Percentiles rank a stretch among this genome's conserved stretches.
These are phyloP conservation scores for Lichtheimia ornata DNA, from an alignment of 371 early-diverging fungal species.

Conservation along the genomic window DNA sequence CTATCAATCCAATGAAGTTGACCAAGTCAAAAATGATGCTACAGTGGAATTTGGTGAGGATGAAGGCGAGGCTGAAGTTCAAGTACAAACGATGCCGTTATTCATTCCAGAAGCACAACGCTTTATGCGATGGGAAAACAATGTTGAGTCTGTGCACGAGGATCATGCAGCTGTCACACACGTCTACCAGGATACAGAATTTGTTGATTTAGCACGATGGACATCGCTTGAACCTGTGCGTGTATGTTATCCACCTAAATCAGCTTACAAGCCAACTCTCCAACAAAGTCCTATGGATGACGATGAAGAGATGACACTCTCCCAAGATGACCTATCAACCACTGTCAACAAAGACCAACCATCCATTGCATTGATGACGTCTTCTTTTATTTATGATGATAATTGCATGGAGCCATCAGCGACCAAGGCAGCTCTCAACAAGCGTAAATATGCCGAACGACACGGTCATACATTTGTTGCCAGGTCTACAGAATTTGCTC, in stretches of 20 bases:
- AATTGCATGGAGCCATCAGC: constrained; percentile 65
- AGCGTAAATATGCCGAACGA: constrained; percentile 55
- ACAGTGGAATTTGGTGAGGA: constrained; percentile 17
- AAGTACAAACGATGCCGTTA: constrained; percentile 25
- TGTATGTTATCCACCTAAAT: constrained; percentile 20
- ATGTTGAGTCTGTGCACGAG: constrained; percentile 36
- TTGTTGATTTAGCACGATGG: constrained; percentile 30
- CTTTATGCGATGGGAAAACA: constrained; percentile 44
- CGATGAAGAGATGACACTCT: neutral
- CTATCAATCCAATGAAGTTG: constrained; percentile 19
- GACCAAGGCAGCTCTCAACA: constrained; percentile 55
- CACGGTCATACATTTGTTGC: constrained; percentile 66
- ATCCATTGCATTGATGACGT: constrained; percentile 56
- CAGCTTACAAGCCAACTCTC: neutral
- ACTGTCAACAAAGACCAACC: constrained; percentile 3
- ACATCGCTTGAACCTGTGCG: constrained; percentile 19
- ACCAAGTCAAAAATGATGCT: constrained; percentile 8
- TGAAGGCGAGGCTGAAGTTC: constrained; percentile 21
- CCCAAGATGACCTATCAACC: neutral
- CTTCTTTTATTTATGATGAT: constrained; percentile 56
- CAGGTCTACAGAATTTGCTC: constrained; percentile 60
- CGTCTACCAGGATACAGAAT: constrained; percentile 42
- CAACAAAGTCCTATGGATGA: constrained; percentile 19
- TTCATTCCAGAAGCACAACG: constrained; percentile 29
- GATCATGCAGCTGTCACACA: constrained; percentile 27